Conservation (phyloP, 2,329 filamentous ascomycete species). For the Aureobasidium melanogenum region DNA sequence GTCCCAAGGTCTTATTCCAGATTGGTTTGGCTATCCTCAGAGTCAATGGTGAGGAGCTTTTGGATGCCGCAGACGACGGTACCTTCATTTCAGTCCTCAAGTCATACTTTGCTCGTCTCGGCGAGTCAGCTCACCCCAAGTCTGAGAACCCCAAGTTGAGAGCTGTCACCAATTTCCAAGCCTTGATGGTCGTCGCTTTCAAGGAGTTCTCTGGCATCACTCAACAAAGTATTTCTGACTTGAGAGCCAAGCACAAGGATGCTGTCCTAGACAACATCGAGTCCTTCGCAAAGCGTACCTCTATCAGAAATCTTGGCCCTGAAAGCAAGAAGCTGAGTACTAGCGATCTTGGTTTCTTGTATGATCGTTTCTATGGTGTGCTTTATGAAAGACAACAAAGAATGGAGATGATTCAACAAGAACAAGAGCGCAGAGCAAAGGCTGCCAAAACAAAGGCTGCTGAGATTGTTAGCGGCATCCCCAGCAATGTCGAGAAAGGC, state of each 20-base stretch:
- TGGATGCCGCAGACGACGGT: slow-evolving; percentile 89
- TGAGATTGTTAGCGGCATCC: slow-evolving; percentile 39
- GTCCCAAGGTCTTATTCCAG: slow-evolving; percentile 94
- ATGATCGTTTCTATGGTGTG: slow-evolving; percentile 88
- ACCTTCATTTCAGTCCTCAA: slow-evolving; percentile 96
- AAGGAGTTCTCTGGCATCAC: slow-evolving; percentile 97
- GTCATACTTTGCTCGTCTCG: slow-evolving; percentile 82
- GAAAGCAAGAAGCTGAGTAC: slow-evolving; percentile 85
- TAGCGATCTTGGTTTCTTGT: slow-evolving; percentile 81
- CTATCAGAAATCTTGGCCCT: slow-evolving; percentile 87
- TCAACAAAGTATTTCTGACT: slow-evolving; percentile 80
- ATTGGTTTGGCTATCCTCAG: slow-evolving; percentile 92
- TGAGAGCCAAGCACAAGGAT: slow-evolving; percentile 87
- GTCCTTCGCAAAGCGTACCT: slow-evolving; percentile 92
- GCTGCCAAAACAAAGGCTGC: slow-evolving; percentile 48
- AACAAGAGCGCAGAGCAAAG: slow-evolving; percentile 55
- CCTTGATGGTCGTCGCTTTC: slow-evolving; percentile 98
- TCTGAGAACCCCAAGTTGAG: slow-evolving; percentile 92
- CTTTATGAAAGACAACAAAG: slow-evolving; percentile 87
- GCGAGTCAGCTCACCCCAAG: slow-evolving; percentile 91
- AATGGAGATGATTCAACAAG: slow-evolving; percentile 58
- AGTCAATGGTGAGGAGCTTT: slow-evolving; percentile 90
- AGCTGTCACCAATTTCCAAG: slow-evolving; percentile 91
- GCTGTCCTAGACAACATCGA: slow-evolving; percentile 92
- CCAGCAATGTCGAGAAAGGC: slow-evolving; percentile 61